Base-by-base conservation (phyloP, 2,329 filamentous ascomycete species). In the Colletotrichum viniferum region DNA sequence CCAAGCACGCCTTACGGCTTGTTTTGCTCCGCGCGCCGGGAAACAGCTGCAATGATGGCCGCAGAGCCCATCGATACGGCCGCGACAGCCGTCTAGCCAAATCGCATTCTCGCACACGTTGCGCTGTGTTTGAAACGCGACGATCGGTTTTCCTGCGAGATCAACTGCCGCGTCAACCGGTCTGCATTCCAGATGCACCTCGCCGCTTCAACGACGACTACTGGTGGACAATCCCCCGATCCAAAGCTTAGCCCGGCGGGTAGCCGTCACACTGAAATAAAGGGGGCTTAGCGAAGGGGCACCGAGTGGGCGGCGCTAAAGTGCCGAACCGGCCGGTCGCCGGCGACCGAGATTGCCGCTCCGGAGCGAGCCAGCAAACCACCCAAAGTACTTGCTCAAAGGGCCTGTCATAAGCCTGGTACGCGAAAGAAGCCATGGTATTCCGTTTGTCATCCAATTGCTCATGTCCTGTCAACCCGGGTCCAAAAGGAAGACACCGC, bases 261-360 rank as follows among this genome's bases (percentile, higher is more conserved):
- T 48, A 28, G 28, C 9, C 26, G 14, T 60, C 8, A 3, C 21
- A 63, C 26, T 61, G 60, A 65, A 61, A 61, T 70, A 34, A 70
- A 69, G 48, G 67, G 71, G 67, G 60, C 28, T 65, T 48, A 64
- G 66, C 66, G 66, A 69, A 65, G 60, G 43, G 65, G 71, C 16
- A 16, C 26, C 16, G 48, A 34, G 71, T 60, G 66, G 65, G 66
- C 32, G 10, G 21, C 66, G 71, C 60, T 73, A 73, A 43, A 70
- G 60, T 64, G 66, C 64, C 70, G 71, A n/a, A 18, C 34, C 48
- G 16, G 30, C 61, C 69, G 52, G 34, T 28, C 55, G 55, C 55
- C 66, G 52, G 34, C 32, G 66, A 34, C 55, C 66, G 55, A 69
- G 26, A 43, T 69, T 48, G 66, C 32, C 34, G 26, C 16, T 14